phyloP scores from a whole-genome alignment of 345 rosid species.

The Eucalyptus melliodora region DNA sequence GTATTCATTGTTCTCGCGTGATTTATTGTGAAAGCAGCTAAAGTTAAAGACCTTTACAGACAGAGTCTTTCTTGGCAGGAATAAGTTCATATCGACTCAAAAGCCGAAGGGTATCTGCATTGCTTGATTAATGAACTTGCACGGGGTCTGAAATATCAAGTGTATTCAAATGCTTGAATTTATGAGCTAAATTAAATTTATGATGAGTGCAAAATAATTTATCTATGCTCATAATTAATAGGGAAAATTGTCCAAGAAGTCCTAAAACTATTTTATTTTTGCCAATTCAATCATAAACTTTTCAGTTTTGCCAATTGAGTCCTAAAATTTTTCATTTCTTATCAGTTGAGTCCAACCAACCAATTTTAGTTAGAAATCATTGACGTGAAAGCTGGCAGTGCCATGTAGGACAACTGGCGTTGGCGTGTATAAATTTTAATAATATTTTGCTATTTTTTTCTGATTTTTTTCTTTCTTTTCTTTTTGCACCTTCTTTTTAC shows the following conservation, averaged over 20 bases:
- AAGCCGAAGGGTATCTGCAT: neutral
- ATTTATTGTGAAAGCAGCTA: neutral
- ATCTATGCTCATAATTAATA: neutral
- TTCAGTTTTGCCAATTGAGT: too few species aligned
- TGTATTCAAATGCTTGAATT: neutral
- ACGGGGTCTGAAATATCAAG: neutral
- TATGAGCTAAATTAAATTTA: neutral
- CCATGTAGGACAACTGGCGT: fast-evolving
- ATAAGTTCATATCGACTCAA: neutral
- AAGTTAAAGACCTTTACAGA: neutral
- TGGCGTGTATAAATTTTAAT: too few species aligned
- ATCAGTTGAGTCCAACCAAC: fast-evolving
- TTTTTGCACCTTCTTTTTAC: too few species aligned
- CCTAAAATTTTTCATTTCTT: too few species aligned
- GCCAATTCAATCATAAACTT: too few species aligned
- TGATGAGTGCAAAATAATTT: neutral
- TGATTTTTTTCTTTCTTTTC: too few species aligned
- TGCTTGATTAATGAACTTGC: neutral
- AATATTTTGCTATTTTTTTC: fast-evolving
- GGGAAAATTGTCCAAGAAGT: too few species aligned
- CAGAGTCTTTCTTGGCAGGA: neutral
- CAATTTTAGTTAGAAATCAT: too few species aligned
- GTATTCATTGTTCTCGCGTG: neutral
- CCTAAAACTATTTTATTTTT: fast-evolving
- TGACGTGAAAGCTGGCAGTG: too few species aligned